Evolutionary conservation across 176 grass and related monocot species (phyloP).

Genomic region (Eragrostis nindensis): DNA sequence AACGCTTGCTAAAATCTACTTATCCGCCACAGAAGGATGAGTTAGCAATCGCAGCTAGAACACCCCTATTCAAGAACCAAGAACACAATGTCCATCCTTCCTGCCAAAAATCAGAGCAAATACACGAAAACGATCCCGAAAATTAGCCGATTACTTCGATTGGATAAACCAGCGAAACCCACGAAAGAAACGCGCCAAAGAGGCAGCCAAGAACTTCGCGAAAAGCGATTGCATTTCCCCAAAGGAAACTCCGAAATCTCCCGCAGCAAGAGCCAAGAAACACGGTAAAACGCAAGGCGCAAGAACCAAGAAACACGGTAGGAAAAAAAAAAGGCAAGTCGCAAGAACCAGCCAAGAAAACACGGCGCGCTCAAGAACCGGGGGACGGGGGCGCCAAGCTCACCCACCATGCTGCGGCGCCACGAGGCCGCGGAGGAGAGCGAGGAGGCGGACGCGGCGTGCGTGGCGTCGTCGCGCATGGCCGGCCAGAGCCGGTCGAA

Average conservation of each 20-base stretch:
- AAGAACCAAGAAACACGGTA: background rate
- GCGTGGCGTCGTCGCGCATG: conserved; percentile 57
- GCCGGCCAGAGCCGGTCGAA: conserved; percentile 78
- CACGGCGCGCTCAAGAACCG: background rate
- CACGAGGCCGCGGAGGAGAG: conserved; percentile 28
- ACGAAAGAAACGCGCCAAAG: background rate
- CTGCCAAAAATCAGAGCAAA: background rate
- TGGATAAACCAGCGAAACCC: background rate
- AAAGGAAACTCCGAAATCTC: background rate
- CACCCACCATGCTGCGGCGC: conserved; percentile 57
- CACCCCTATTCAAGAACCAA: background rate
- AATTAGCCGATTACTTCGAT: background rate
- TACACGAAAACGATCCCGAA: background rate
- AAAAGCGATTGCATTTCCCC: background rate
- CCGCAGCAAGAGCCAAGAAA: background rate
- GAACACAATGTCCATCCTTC: background rate
- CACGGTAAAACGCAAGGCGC: too few relatives aligned
- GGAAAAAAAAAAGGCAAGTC: background rate
- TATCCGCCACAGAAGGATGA: background rate
- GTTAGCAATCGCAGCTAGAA: conserved; percentile 4
- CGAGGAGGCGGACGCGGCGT: conserved; percentile 21
- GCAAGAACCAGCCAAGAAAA: background rate
- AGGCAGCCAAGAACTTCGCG: background rate
- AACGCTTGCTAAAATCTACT: background rate
- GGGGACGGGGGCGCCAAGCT: too few relatives aligned